Percentiles rank a stretch among this genome's conserved stretches.
phyloP scores from a whole-genome alignment of 2,329 filamentous ascomycete genomes.

The Chaetomiaceae sp. region DNA sequence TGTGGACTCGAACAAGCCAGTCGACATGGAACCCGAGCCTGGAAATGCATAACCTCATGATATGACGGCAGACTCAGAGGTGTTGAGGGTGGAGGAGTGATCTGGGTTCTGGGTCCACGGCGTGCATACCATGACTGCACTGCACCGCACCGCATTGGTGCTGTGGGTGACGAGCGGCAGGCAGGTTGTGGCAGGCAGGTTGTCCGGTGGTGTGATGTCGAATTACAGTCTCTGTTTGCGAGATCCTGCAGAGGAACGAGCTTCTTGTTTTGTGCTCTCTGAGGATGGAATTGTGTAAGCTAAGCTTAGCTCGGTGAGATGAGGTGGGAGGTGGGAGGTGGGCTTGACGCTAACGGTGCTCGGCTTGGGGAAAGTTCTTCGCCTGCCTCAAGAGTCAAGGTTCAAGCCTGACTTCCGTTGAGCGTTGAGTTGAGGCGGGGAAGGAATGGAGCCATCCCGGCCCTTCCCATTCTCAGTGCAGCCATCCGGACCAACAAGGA shows the following conservation, averaged over 20 bases:
- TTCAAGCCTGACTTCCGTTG: background rate
- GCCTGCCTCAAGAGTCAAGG: too few relatives aligned
- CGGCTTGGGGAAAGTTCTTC: too few relatives aligned
- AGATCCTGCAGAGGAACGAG: conserved; percentile 1
- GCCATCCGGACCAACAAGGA: background rate
- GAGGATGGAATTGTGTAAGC: background rate
- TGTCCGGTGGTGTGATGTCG: background rate
- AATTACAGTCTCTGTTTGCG: background rate
- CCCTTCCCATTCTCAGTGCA: background rate
- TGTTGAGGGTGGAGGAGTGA: too few relatives aligned
- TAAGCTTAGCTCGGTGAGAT: background rate
- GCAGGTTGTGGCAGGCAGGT: background rate
- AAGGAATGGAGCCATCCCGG: too few relatives aligned
- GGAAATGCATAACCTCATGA: background rate
- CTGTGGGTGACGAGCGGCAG: background rate
- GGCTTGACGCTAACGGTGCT: too few relatives aligned
- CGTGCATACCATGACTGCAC: too few relatives aligned
- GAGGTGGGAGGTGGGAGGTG: background rate
- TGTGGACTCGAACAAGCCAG: background rate
- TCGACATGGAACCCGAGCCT: too few relatives aligned
- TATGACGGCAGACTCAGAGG: background rate
- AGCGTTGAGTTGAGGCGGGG: too few relatives aligned
- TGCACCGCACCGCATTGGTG: background rate
- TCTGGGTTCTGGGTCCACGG: too few relatives aligned
- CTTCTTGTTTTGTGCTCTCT: background rate